A percentile compares a stretch with the other conserved stretches of the same genome.
phyloP scores from a whole-genome alignment of 2,329 filamentous ascomycete genomes.

The Domatiomyces catenatus region DNA sequence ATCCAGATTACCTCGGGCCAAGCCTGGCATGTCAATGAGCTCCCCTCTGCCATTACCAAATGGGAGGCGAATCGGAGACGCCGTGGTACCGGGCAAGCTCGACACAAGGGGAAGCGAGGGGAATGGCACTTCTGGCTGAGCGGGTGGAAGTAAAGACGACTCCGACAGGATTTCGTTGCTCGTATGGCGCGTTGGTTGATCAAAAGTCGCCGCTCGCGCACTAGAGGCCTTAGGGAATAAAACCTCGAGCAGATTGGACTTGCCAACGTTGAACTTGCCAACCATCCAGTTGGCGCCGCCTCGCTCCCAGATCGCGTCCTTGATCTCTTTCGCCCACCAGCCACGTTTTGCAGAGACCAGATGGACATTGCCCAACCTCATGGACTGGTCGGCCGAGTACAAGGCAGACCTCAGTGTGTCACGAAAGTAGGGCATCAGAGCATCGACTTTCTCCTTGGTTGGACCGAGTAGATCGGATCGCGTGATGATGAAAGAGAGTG shows the following conservation, averaged over 20 bases:
- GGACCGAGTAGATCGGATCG: slow-evolving; percentile 74
- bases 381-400: slow-evolving; percentile 47
- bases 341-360: slow-evolving; percentile 72
- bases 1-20: slow-evolving; percentile 60
- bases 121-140: slow-evolving; percentile 56
- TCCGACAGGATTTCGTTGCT: slow-evolving; percentile 14
- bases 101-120: slow-evolving; percentile 79
- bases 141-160: slow-evolving; percentile 55
- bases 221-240: slow-evolving; percentile 68
- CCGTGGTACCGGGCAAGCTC: slow-evolving; percentile 78
- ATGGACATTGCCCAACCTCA: slow-evolving; percentile 75
- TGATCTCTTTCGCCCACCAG: slow-evolving; percentile 85
- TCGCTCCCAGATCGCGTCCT: slow-evolving; percentile 67
- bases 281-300: slow-evolving; percentile 90
- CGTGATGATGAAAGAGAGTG: slow-evolving; percentile 75
- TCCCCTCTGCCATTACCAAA: slow-evolving; percentile 74
- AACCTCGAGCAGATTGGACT: slow-evolving; percentile 76
- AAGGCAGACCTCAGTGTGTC: slow-evolving; percentile 64
- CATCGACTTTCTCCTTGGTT: slow-evolving; percentile 67
- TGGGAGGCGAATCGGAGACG: slow-evolving; percentile 81
- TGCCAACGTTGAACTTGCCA: slow-evolving; percentile 96
- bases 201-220: slow-evolving; percentile 24
- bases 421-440: slow-evolving; percentile 69
- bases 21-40: slow-evolving; percentile 78
- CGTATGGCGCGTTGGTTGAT: slow-evolving; percentile 20